Evolutionary conservation across 2,329 filamentous ascomycete genomes (phyloP).

Genomic region (Aspergillus aculeatus): DNA sequence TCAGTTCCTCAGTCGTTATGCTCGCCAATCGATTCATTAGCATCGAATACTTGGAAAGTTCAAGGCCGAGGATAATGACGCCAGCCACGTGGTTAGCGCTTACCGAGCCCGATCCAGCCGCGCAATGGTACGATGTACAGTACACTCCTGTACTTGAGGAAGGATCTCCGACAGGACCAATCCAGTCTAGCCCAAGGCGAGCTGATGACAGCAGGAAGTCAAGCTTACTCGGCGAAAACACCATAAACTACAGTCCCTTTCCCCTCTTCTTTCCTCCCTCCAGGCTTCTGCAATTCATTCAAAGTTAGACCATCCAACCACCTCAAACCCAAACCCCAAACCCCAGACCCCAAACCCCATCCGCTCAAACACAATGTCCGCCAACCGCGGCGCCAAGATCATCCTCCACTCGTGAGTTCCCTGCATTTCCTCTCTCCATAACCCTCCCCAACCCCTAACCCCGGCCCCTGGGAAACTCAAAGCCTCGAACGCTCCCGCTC

Average conservation of each 20-base stretch:
- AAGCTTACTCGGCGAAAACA: too few species aligned
- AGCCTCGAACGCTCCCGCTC: constrained; percentile 83
- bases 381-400: constrained; percentile 49
- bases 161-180: not conserved
- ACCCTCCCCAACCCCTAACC: not conserved
- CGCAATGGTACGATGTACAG: too few species aligned
- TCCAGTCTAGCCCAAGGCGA: too few species aligned
- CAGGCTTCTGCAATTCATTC: not conserved
- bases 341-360: not conserved
- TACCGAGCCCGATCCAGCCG: not conserved
- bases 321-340: not conserved
- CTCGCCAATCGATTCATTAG: too few species aligned
- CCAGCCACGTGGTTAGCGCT: not conserved
- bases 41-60: too few species aligned
- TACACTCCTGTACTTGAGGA: not conserved
- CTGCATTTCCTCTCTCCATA: too few species aligned
- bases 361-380: constrained; percentile 15
- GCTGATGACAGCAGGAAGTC: too few species aligned
- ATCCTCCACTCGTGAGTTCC: constrained; percentile 61
- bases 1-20: too few species aligned
- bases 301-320: not conserved
- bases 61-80: not conserved
- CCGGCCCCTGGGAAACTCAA: not conserved
- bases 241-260: not conserved
- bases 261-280: not conserved